A percentile compares a stretch with the other conserved stretches of the same genome.
phyloP scores from a whole-genome alignment of 1,284 basidiomycete species.

The Pseudozyma sp. region DNA sequence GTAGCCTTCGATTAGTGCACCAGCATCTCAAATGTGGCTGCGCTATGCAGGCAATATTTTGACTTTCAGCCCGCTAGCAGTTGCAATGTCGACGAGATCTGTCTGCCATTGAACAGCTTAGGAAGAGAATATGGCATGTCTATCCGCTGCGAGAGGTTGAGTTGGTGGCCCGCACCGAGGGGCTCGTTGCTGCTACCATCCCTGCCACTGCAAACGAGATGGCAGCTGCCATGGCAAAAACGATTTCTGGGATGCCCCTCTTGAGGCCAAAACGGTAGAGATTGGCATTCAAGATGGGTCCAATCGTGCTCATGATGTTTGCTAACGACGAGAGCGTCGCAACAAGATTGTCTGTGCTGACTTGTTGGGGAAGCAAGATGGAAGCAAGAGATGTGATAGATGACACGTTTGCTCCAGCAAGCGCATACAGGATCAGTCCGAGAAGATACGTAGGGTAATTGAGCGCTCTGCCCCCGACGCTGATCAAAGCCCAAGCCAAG shows the following conservation, averaged over 20 bases:
- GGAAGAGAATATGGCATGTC: too few species aligned
- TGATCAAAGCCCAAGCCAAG: conserved; percentile 1
- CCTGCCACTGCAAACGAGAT: not conserved
- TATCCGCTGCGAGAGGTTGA: too few species aligned
- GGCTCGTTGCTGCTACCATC: not conserved
- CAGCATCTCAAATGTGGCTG: too few species aligned
- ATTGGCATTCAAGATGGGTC: not conserved
- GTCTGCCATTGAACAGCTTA: too few species aligned
- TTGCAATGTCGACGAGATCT: too few species aligned
- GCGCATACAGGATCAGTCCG: not conserved
- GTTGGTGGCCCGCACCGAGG: too few species aligned
- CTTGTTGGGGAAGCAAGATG: not conserved
- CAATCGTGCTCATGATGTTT: conserved; percentile 3
- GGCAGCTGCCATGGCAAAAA: not conserved
- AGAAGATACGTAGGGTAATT: not conserved
- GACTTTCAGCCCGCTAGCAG: too few species aligned
- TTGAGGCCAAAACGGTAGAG: not conserved
- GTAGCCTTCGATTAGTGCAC: too few species aligned
- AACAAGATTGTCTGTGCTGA: not conserved
- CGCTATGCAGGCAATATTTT: too few species aligned
- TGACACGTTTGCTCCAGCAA: not conserved
- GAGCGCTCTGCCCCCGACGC: not conserved
- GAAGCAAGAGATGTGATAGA: conserved; percentile 6
- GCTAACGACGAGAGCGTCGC: not conserved
- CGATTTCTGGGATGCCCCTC: not conserved